phyloP scores from a whole-genome alignment of 73 alveolate genomes.

The Tetrahymena thermophila region DNA sequence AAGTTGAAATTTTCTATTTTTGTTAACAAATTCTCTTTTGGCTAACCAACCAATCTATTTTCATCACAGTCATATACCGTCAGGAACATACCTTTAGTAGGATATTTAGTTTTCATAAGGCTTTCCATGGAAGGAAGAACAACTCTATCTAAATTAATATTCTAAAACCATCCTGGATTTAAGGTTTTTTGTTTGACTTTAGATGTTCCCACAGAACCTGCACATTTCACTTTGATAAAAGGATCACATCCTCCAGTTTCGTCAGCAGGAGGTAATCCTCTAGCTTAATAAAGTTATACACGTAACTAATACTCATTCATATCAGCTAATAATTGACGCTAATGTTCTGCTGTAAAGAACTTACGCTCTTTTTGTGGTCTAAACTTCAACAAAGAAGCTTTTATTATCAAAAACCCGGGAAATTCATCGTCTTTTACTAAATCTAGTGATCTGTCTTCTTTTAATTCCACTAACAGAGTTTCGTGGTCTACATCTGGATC shows the following conservation, averaged over 20 bases:
- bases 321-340: not conserved
- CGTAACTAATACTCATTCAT: conserved; percentile 51
- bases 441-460: conserved; percentile 68
- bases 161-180: conserved; percentile 78
- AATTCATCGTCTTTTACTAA: conserved; percentile 68
- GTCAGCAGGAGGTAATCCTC: conserved; percentile 80
- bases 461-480: conserved; percentile 3
- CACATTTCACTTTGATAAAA: conserved; percentile 61
- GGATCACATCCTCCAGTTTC: conserved; percentile 80
- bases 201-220: conserved; percentile 54
- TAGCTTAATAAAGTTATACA: conserved; percentile 58
- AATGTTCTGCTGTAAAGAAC: conserved; percentile 25
- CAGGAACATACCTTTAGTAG: conserved; percentile 55
- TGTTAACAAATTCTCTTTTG: not conserved
- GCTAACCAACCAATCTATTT: conserved; percentile 1
- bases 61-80: conserved; percentile 63
- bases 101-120: conserved; percentile 10
- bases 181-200: conserved; percentile 47
- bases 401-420: conserved; percentile 64
- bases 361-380: conserved; percentile 13
- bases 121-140: not conserved
- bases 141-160: conserved; percentile 45
- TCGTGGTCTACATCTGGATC: not conserved
- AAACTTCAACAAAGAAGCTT: conserved; percentile 50
- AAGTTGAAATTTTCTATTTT: not conserved